Evolutionary conservation across 495 filamentous ascomycete genomes (phyloP), one percentile per base, ranked within the genome.

Genomic region (Apodospora peruviana): DNA sequence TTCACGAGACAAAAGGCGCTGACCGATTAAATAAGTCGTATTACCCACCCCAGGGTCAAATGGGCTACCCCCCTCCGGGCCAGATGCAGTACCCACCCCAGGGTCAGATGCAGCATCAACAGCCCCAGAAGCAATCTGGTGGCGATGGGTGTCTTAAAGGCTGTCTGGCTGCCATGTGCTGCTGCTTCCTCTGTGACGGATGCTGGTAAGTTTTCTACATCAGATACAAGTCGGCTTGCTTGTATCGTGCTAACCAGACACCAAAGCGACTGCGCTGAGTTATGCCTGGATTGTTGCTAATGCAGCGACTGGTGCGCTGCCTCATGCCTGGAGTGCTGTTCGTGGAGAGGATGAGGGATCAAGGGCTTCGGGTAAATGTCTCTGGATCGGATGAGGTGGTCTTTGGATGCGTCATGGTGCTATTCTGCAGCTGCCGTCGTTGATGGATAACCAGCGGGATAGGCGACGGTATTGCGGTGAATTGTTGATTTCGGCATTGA

Each of bases 41-140:
- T n/a, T 40, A 40, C 37, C 37, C 37, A 19, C 37, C 27, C 14
- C 27, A 32, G 27, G 27, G 27, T 32, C 27, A 32, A 32, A 32
- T 32, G 27, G 7, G 14, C 25, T 62, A 64, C 22, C 58, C 61
- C 18, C 60, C 58, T 2, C 58, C 58, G 40, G 47, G 43, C 4
- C 58, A 32, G 19, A 64, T 64, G 59, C 75, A 82, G 50, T 82
- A 83, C 57, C 77, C 27, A 32, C 27, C 27, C 14, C 27, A 7
- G 27, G 7, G 14, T 7, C 27, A 32, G 14, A 7, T 7, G 14
- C 27, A 32, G 14, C 27, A 32, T 7, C 27, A 32, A 32, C 27
- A 32, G 14, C 27, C 7, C 7, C 27, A 32, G 7, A 32, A 32
- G 14, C 27, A 32, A 32, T 32, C 7, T 32, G 27, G 27, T 32